These are phyloP conservation scores for Silybum marianum DNA, from an alignment of 129 eudicot species.

Conservation along the genomic window DNA sequence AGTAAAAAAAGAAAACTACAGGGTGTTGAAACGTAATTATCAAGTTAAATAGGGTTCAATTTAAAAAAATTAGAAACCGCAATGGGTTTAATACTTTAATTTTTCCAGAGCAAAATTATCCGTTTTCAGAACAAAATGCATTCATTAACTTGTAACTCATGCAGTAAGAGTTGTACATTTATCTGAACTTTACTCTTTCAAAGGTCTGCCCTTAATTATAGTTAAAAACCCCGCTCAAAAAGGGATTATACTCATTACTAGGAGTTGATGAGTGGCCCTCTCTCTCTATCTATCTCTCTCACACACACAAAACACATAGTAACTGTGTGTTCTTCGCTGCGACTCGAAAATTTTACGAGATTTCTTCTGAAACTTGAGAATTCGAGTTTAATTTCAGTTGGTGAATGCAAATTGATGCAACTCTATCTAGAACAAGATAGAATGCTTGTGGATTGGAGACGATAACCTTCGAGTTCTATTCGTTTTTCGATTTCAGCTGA, in stretches of 20 bases:
- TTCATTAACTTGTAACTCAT: neutral
- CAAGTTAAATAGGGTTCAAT: neutral
- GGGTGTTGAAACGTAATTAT: neutral
- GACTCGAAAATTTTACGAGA: slow-evolving; percentile 5
- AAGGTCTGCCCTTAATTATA: slow-evolving; percentile 29
- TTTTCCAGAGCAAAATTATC: neutral
- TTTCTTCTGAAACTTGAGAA: slow-evolving; percentile 14
- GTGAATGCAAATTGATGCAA: slow-evolving; percentile 11
- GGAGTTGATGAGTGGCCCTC: slow-evolving; percentile 14
- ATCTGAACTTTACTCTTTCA: slow-evolving; percentile 3
- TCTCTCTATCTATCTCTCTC: slow-evolving; percentile 6
- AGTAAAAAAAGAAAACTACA: no score
- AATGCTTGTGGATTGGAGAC: slow-evolving; percentile 2
- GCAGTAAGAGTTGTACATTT: neutral
- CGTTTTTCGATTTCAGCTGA: slow-evolving; percentile 6
- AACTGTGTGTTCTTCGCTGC: slow-evolving; percentile 21
- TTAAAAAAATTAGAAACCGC: neutral
- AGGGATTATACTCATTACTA: slow-evolving; percentile 13
- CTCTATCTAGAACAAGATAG: neutral
- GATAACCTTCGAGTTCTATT: neutral
- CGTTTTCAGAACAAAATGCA: neutral
- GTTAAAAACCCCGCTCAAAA: slow-evolving; percentile 34
- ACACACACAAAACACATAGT: slow-evolving; percentile 10
- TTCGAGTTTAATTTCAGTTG: slow-evolving; percentile 1
- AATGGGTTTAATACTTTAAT: neutral